phyloP scores from a whole-genome alignment of 345 rosid species.

The Diplotaxis tenuifolia region DNA sequence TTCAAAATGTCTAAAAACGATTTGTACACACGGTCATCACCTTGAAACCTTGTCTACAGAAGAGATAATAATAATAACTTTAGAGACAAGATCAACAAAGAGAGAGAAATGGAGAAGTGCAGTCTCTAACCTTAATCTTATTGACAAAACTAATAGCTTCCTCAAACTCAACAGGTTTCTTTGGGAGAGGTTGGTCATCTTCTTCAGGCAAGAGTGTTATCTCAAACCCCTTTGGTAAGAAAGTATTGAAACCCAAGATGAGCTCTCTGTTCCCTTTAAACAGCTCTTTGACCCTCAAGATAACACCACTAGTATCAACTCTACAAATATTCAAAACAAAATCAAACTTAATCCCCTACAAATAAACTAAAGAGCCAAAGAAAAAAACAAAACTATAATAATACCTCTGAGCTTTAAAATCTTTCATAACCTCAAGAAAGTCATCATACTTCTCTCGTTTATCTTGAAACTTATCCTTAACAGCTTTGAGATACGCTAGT shows the following conservation, averaged over 20 bases:
- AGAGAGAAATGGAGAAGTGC: background rate
- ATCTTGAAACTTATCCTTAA: constrained; percentile 81
- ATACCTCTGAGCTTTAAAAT: constrained; percentile 96
- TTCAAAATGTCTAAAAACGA: too few species aligned
- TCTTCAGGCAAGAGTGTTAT: constrained; percentile 74
- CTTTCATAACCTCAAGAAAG: constrained; percentile 98
- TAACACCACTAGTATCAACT: constrained; percentile 90
- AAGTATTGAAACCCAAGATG: constrained; percentile 92
- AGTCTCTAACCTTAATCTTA: constrained; percentile 69
- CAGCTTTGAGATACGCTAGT: constrained; percentile 86
- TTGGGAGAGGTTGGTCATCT: constrained; percentile 63
- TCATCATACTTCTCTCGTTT: constrained; percentile 82
- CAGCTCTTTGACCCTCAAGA: constrained; percentile 84
- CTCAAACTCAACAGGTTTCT: constrained; percentile 94
- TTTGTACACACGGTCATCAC: too few species aligned
- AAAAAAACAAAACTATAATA: background rate
- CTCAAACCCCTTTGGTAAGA: constrained; percentile 94
- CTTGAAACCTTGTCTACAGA: constrained; percentile 86
- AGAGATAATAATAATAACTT: background rate
- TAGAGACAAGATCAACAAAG: constrained; percentile 3
- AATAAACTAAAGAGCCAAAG: background rate
- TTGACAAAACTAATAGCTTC: constrained; percentile 96
- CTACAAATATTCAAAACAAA: constrained; percentile 39
- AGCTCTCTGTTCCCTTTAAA: constrained; percentile 84
- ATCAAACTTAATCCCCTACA: background rate